A percentile compares a stretch with the other conserved stretches of the same genome.
Conservation (phyloP, 192 early-diverging fungal species). For the Martensiomyces pterosporus region DNA sequence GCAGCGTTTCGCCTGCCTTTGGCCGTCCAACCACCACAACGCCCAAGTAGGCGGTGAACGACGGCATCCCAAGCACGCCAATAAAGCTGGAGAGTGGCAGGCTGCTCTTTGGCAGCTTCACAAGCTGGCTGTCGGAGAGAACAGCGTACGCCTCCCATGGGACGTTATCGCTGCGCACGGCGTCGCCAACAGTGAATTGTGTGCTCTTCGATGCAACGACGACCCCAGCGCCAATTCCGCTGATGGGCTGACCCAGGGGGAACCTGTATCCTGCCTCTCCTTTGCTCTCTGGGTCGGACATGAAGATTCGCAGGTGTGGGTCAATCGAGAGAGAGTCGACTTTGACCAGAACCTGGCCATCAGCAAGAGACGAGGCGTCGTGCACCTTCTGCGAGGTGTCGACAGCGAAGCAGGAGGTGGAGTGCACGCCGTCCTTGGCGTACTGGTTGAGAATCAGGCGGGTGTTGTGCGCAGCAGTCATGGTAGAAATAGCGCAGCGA, state of each 20-base stretch:
- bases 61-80: constrained; percentile 76
- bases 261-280: constrained; percentile 44
- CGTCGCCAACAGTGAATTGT: constrained; percentile 58
- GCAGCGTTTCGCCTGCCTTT: constrained; percentile 78
- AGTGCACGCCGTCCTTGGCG: constrained; percentile 14
- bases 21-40: constrained; percentile 63
- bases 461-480: constrained; percentile 7
- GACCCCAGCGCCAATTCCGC: constrained; percentile 56
- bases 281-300: constrained; percentile 50
- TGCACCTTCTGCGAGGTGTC: constrained; percentile 26
- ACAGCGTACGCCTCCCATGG: constrained; percentile 60
- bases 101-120: constrained; percentile 15
- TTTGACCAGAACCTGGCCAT: constrained; percentile 51
- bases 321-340: constrained; percentile 67
- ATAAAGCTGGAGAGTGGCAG: constrained; percentile 58
- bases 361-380: constrained; percentile 1
- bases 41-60: constrained; percentile 72
- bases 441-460: constrained; percentile 27
- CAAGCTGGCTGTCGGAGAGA: constrained; percentile 16
- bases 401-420: constrained; percentile 16
- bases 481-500: no score
- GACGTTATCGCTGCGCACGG: constrained; percentile 55
- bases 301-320: constrained; percentile 71
- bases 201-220: constrained; percentile 63
- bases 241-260: constrained; percentile 59